Conservation (phyloP, 331 rosid species). For the Rhamnella rubrinervis region DNA sequence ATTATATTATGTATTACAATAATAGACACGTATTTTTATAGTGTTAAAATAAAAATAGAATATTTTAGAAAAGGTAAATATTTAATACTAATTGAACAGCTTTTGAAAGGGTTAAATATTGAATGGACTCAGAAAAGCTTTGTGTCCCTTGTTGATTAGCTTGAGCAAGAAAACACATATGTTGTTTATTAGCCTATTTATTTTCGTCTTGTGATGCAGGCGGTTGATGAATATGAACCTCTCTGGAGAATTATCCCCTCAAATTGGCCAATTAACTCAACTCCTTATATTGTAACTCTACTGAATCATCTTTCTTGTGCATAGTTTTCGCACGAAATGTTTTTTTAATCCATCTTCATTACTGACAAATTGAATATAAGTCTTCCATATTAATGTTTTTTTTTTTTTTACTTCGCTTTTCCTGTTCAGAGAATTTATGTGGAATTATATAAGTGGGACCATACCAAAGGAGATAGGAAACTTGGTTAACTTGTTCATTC, state of each 20-base stretch:
- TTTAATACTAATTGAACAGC: too few species aligned
- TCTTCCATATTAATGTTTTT: not conserved
- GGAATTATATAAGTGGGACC: slow-evolving; percentile 71
- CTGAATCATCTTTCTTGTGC: not conserved
- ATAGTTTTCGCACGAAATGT: not conserved
- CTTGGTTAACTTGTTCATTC: slow-evolving; percentile 42
- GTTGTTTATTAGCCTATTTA: not conserved
- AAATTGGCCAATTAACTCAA: slow-evolving; percentile 45
- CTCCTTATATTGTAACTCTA: slow-evolving; percentile 42
- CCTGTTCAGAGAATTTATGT: slow-evolving; percentile 65
- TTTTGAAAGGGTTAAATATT: too few species aligned
- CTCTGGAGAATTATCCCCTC: slow-evolving; percentile 62
- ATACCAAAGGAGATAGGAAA: slow-evolving; percentile 79
- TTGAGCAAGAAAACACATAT: not conserved
- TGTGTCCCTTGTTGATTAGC: not conserved
- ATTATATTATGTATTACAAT: too few species aligned
- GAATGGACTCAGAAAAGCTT: not conserved
- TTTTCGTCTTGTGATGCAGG: slow-evolving; percentile 29
- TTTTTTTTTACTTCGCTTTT: slow-evolving; percentile 16
- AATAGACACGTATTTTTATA: too few species aligned
- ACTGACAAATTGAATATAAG: not conserved
- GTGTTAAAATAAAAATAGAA: too few species aligned
- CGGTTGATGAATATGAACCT: slow-evolving; percentile 49
- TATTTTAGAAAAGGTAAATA: too few species aligned
- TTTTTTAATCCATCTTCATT: not conserved